Conservation (phyloP, 768 basidiomycete species). For the Suillus spraguei region DNA sequence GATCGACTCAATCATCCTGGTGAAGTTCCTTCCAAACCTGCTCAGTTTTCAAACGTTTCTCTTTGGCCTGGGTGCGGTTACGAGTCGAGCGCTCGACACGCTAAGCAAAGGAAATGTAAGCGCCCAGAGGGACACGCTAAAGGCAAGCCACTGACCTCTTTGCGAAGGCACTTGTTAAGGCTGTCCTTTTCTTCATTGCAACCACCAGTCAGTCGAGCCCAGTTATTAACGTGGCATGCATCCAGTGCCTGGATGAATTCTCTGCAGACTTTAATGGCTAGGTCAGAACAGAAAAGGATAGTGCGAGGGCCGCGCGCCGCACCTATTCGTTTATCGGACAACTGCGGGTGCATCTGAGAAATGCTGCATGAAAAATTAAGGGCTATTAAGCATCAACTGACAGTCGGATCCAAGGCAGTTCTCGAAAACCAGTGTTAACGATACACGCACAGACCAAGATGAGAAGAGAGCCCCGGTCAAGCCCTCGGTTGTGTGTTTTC, state of each 20-base stretch:
- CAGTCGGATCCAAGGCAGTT: slow-evolving; percentile 10
- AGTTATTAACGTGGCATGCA: slow-evolving; percentile 62
- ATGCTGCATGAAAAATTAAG: slow-evolving; percentile 11
- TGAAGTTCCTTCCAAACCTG: slow-evolving; percentile 65
- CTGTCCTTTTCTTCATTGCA: slow-evolving; percentile 72
- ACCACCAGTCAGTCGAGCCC: slow-evolving; percentile 66
- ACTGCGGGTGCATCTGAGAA: slow-evolving; percentile 66
- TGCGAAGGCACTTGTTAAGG: slow-evolving; percentile 68
- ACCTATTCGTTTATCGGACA: slow-evolving; percentile 68
- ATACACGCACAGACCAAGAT: slow-evolving; percentile 24
- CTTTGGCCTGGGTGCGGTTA: slow-evolving; percentile 65
- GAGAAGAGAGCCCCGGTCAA: slow-evolving; percentile 14
- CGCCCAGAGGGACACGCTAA: background rate
- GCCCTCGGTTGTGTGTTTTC: slow-evolving; percentile 8
- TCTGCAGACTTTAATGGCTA: slow-evolving; percentile 56
- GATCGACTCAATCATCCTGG: slow-evolving; percentile 37
- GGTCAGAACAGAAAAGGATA: slow-evolving; percentile 12
- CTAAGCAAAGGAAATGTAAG: slow-evolving; percentile 29
- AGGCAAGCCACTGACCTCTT: slow-evolving; percentile 53
- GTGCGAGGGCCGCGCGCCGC: slow-evolving; percentile 14
- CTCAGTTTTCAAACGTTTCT: slow-evolving; percentile 55
- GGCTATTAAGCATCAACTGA: slow-evolving; percentile 4
- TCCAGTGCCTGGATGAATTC: slow-evolving; percentile 81
- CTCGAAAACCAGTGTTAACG: background rate
- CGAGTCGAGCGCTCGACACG: slow-evolving; percentile 56